Evolutionary conservation across 768 basidiomycete genomes (phyloP).

Genomic region (Termitomyces sp.): DNA sequence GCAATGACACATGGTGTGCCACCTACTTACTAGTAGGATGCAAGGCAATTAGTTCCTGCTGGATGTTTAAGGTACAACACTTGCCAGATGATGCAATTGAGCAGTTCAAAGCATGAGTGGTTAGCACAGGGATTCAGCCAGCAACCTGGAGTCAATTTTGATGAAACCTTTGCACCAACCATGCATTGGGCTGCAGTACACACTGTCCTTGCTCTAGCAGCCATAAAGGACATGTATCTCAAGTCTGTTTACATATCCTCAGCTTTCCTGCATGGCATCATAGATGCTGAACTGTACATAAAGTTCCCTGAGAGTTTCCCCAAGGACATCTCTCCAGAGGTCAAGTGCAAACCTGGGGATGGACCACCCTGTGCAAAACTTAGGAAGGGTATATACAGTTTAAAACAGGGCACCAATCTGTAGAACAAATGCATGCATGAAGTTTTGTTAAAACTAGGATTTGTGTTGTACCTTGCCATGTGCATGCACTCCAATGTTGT

Average conservation of each 20-base stretch:
- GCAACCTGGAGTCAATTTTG: too few relatives aligned
- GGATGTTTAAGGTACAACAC: not conserved
- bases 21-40: not conserved
- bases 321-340: not conserved
- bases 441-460: slow-evolving; percentile 21
- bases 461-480: slow-evolving; percentile 14
- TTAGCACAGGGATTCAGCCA: too few relatives aligned
- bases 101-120: too few relatives aligned
- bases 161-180: too few relatives aligned
- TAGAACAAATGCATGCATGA: not conserved
- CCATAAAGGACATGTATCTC: too few relatives aligned
- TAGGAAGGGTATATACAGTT: not conserved
- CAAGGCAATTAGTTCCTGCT: not conserved
- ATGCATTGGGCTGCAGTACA: too few relatives aligned
- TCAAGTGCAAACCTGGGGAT: not conserved
- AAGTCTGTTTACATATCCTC: not conserved
- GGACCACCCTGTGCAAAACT: not conserved
- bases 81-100: not conserved
- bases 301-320: not conserved
- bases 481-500: too few relatives aligned
- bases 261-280: not conserved
- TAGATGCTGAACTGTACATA: not conserved
- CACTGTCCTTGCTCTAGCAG: too few relatives aligned
- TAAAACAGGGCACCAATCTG: not conserved
- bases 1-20: not conserved